These are phyloP conservation scores for Tetramitus jugosus DNA, from an alignment of 208 protist genomes.

Conservation along the genomic window DNA sequence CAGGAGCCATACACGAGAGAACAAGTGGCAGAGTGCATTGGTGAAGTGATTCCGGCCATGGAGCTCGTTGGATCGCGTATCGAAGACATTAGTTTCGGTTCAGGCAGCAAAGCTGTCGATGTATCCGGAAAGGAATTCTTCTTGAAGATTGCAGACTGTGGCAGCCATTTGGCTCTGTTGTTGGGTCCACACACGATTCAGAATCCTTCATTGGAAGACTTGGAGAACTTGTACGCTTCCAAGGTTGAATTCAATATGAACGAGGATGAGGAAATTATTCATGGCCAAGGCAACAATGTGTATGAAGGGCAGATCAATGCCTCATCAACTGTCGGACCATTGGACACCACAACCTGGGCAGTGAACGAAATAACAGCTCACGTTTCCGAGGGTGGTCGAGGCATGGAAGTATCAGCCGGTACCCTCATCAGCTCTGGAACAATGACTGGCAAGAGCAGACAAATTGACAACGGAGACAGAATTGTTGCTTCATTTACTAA, in stretches of 20 bases:
- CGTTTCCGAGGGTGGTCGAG: too few species aligned
- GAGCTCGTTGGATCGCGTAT: constrained; percentile 2
- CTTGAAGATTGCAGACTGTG: constrained; percentile 11
- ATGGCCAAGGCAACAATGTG: background rate
- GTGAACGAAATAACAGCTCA: background rate
- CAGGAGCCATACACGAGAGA: constrained; percentile 14
- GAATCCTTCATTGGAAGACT: too few species aligned
- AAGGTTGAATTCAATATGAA: background rate
- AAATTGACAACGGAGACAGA: background rate
- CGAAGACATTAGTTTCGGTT: background rate
- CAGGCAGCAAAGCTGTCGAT: background rate
- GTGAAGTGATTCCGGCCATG: background rate
- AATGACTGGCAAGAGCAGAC: background rate
- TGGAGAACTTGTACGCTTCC: background rate
- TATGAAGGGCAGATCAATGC: background rate
- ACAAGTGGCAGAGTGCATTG: background rate
- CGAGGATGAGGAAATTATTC: background rate
- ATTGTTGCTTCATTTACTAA: too few species aligned
- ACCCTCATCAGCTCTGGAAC: constrained; percentile 4
- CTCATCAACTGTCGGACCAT: background rate
- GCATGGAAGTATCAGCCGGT: background rate
- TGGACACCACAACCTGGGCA: background rate
- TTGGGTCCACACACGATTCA: too few species aligned
- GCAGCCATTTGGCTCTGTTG: background rate
- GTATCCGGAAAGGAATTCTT: too few species aligned